These are phyloP conservation scores for Haplosporangium sp. DNA, from an alignment of 371 early-diverging fungal species.

Conservation along the genomic window DNA sequence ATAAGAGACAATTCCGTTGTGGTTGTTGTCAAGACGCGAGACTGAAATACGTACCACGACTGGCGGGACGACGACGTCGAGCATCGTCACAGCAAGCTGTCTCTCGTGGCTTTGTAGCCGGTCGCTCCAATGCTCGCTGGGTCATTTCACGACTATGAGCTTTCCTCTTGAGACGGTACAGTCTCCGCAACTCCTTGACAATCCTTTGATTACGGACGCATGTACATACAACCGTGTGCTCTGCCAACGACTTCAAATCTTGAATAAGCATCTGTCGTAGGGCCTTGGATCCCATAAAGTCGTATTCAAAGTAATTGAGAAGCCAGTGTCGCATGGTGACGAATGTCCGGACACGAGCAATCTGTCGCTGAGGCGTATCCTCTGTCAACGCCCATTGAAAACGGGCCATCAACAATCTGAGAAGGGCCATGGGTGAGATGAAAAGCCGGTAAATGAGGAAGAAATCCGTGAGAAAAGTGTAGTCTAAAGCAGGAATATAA, in stretches of 20 bases:
- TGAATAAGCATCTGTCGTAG: constrained; percentile 59
- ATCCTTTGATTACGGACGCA: constrained; percentile 67
- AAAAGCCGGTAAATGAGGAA: constrained; percentile 77
- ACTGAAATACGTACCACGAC: constrained; percentile 1
- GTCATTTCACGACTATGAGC: constrained; percentile 21
- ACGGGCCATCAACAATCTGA: constrained; percentile 68
- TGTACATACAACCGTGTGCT: constrained; percentile 57
- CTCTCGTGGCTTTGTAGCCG: constrained; percentile 2
- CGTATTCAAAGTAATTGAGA: constrained; percentile 71
- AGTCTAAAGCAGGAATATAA: constrained; percentile 58
- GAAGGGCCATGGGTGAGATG: constrained; percentile 66
- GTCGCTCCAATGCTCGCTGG: constrained; percentile 22
- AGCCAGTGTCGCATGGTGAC: constrained; percentile 77
- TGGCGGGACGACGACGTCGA: constrained; percentile 1
- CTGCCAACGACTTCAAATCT: constrained; percentile 59
- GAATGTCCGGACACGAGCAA: constrained; percentile 76
- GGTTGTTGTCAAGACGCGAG: no score
- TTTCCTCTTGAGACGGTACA: constrained; percentile 28
- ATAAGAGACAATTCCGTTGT: no score
- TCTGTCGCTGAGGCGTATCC: constrained; percentile 64
- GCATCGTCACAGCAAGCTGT: not conserved
- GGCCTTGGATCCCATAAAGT: constrained; percentile 65
- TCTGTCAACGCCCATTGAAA: constrained; percentile 70
- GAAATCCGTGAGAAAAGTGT: constrained; percentile 77
- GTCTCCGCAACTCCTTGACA: constrained; percentile 58